Evolutionary conservation across 441 rosid genomes (phyloP).

Genomic region (Rhodomyrtus psidioides): DNA sequence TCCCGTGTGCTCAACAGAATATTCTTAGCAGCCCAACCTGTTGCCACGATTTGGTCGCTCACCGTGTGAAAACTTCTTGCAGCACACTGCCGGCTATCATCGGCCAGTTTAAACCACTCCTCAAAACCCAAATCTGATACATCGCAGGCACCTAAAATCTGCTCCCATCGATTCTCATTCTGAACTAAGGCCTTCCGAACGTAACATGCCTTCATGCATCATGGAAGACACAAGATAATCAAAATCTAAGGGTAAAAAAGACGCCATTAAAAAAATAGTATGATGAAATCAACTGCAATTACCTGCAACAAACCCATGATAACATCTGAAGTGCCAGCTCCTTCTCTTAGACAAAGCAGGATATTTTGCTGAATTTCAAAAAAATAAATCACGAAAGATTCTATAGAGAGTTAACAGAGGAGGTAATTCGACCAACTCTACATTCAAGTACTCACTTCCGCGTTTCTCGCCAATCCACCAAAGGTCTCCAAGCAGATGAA

Average conservation of each 20-base stretch:
- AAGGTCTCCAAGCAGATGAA: conserved; percentile 43
- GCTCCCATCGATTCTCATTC: conserved; percentile 21
- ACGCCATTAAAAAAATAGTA: background rate
- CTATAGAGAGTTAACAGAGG: background rate
- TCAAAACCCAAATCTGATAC: conserved; percentile 4
- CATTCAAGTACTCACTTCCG: conserved; percentile 21
- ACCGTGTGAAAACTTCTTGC: conserved; percentile 16
- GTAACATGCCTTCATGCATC: conserved; percentile 37
- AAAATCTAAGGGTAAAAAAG: background rate
- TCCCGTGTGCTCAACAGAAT: conserved; percentile 53
- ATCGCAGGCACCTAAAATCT: conserved; percentile 2
- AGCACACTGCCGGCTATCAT: conserved; percentile 36
- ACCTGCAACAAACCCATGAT: conserved; percentile 58
- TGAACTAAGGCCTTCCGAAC: conserved; percentile 29
- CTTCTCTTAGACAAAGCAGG: conserved; percentile 51
- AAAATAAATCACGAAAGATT: background rate
- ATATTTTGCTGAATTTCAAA: conserved; percentile 33
- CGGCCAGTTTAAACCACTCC: conserved; percentile 39
- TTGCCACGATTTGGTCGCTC: conserved; percentile 39
- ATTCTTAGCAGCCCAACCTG: conserved; percentile 68
- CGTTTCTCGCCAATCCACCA: conserved; percentile 17
- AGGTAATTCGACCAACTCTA: background rate
- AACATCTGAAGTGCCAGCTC: conserved; percentile 38
- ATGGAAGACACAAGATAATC: background rate
- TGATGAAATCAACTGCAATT: background rate